Percentiles rank a stretch among this genome's conserved stretches.
phyloP scores from a whole-genome alignment of 1,139 yeast genomes.

The Protomyces gravidus region DNA sequence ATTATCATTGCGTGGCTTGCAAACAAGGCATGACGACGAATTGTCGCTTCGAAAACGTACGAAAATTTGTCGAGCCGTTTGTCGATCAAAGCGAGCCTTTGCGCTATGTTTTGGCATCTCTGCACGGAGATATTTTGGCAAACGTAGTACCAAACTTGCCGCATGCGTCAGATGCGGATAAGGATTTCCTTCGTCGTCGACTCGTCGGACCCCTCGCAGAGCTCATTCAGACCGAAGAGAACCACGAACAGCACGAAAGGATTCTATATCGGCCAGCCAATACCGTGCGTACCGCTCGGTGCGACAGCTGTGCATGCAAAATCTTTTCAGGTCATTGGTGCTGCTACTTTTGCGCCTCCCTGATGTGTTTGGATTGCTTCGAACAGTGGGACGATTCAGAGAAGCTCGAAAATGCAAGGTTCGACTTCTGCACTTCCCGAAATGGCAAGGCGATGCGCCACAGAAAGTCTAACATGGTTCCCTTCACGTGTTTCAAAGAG shows the following conservation, averaged over 20 bases:
- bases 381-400: constrained; percentile 30
- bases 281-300: constrained; percentile 12
- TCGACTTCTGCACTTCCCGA: constrained; percentile 30
- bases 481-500: constrained; percentile 30
- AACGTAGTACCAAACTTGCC: too few relatives aligned
- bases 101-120: background rate
- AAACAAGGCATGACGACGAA: background rate
- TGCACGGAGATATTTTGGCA: too few relatives aligned
- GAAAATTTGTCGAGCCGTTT: background rate
- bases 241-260: background rate
- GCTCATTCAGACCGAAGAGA: background rate
- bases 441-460: constrained; percentile 28
- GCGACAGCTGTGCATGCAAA: constrained; percentile 33
- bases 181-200: background rate
- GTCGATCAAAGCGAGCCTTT: background rate
- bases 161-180: background rate
- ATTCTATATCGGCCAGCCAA: constrained; percentile 10
- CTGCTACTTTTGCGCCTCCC: constrained; percentile 33
- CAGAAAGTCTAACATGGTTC: constrained; percentile 27
- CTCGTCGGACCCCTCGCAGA: background rate
- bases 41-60: constrained; percentile 7
- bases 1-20: background rate
- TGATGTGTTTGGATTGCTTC: constrained; percentile 33
- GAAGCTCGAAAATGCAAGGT: constrained; percentile 5
- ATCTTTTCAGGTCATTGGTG: constrained; percentile 32